A percentile compares a stretch with the other conserved stretches of the same genome.
Conservation (phyloP, 495 filamentous ascomycete genomes). For the Trypethelium eluteriae region DNA sequence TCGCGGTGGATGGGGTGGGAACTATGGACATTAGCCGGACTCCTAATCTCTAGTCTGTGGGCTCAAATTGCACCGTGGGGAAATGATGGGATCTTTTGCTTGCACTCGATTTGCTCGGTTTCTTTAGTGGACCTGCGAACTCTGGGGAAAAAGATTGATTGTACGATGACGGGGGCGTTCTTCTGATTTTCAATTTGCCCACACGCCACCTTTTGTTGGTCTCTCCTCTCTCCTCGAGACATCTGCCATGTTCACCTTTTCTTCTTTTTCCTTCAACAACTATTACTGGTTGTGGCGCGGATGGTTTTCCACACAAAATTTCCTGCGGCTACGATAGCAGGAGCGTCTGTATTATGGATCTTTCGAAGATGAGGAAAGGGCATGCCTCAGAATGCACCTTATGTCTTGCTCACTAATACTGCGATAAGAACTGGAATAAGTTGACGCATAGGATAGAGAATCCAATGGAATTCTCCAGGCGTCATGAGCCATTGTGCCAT, state of each 20-base stretch:
- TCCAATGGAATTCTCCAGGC: neutral
- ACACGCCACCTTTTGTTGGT: neutral
- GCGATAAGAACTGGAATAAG: constrained; percentile 9
- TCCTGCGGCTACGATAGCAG: neutral
- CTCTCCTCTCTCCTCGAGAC: constrained; percentile 3
- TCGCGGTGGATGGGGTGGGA: constrained; percentile 47
- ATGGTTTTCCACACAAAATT: neutral
- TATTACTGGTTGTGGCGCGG: neutral
- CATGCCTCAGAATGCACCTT: neutral
- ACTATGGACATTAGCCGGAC: constrained; percentile 35
- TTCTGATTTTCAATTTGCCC: neutral
- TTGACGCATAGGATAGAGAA: constrained; percentile 12
- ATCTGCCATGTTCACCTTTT: neutral
- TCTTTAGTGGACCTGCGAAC: neutral
- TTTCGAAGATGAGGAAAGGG: neutral
- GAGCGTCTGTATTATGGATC: neutral
- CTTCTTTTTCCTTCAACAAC: neutral
- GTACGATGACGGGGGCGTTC: constrained; percentile 5
- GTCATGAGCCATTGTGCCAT: neutral
- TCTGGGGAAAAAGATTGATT: constrained; percentile 2
- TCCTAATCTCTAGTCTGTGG: neutral
- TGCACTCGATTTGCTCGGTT: neutral
- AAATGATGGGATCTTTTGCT: neutral
- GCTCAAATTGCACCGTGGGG: neutral
- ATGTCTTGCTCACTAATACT: neutral